Evolutionary conservation across 345 rosid species (phyloP).

Genomic region (Gossypium herbaceum): DNA sequence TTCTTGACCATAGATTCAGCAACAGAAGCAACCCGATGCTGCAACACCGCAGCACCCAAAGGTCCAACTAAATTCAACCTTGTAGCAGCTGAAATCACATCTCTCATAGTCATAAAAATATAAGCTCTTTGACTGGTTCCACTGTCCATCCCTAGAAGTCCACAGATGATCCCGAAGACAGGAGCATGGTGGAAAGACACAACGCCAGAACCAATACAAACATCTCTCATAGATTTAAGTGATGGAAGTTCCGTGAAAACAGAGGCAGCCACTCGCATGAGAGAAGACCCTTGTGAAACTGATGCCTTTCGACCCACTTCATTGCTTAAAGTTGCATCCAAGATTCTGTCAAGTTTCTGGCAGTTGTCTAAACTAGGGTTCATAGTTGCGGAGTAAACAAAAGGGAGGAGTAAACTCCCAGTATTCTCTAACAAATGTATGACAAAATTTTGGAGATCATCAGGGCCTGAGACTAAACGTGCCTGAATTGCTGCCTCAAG

Average conservation of each 20-base stretch:
- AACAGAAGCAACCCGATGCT: constrained; percentile 58
- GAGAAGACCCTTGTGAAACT: constrained; percentile 62
- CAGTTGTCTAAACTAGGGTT: constrained; percentile 47
- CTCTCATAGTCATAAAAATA: constrained; percentile 71
- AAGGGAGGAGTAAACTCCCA: constrained; percentile 45
- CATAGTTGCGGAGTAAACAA: constrained; percentile 24
- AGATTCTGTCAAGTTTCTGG: constrained; percentile 41
- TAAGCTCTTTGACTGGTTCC: constrained; percentile 71
- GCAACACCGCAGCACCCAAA: constrained; percentile 69
- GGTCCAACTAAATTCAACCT: constrained; percentile 83
- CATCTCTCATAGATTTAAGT: constrained; percentile 34
- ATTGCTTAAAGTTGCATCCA: constrained; percentile 41
- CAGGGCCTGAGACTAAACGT: constrained; percentile 40
- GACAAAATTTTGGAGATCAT: constrained; percentile 44
- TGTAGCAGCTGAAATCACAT: constrained; percentile 77
- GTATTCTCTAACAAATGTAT: constrained; percentile 61
- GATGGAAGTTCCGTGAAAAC: neutral
- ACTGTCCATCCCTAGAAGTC: constrained; percentile 59
- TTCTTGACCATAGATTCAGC: constrained; percentile 52
- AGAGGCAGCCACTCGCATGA: constrained; percentile 5
- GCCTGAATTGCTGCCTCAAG: constrained; percentile 83
- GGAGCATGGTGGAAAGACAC: constrained; percentile 75
- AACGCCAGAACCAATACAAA: constrained; percentile 31
- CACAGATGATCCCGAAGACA: constrained; percentile 72
- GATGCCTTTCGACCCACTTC: constrained; percentile 75